Conservation (phyloP, 805 yeast species). For the Saturnispora hagleri region DNA sequence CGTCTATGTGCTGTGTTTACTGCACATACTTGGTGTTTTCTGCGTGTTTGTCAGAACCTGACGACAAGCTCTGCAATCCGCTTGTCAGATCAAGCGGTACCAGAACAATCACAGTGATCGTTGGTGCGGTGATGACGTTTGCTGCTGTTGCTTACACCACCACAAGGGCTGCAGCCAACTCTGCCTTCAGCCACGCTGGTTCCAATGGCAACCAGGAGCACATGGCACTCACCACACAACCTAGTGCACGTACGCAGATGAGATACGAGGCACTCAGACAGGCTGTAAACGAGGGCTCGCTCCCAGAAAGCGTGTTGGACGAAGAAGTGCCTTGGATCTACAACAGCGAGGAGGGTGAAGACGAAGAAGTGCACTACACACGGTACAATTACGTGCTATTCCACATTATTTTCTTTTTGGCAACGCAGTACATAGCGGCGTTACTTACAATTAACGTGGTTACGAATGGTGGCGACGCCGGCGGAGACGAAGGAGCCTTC, state of each 20-base stretch:
- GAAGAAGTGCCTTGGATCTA: constrained; percentile 57
- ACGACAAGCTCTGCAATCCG: constrained; percentile 88
- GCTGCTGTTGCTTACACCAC: constrained; percentile 95
- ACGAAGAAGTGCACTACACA: constrained; percentile 50
- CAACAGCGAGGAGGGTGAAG: constrained; percentile 25
- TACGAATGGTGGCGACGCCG: constrained; percentile 26
- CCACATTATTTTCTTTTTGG: constrained; percentile 86
- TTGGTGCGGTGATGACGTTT: constrained; percentile 91
- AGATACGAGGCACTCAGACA: constrained; percentile 81
- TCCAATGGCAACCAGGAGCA: constrained; percentile 28
- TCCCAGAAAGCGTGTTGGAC: constrained; percentile 84
- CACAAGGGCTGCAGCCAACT: constrained; percentile 87
- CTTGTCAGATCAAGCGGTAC: constrained; percentile 83
- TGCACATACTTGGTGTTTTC: constrained; percentile 86
- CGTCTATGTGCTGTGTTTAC: constrained; percentile 90
- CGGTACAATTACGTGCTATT: constrained; percentile 81
- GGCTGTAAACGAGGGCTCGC: constrained; percentile 93
- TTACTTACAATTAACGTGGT: constrained; percentile 82
- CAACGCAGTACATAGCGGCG: constrained; percentile 96
- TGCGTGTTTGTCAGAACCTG: constrained; percentile 95
- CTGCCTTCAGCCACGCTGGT: constrained; percentile 43
- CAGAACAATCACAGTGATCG: constrained; percentile 73
- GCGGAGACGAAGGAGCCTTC: constrained; percentile 78
- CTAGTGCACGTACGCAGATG: constrained; percentile 51
- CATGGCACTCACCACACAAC: constrained; percentile 43